These are phyloP conservation scores for Vigna angularis DNA, from an alignment of 306 rosid species.

Conservation along the genomic window DNA sequence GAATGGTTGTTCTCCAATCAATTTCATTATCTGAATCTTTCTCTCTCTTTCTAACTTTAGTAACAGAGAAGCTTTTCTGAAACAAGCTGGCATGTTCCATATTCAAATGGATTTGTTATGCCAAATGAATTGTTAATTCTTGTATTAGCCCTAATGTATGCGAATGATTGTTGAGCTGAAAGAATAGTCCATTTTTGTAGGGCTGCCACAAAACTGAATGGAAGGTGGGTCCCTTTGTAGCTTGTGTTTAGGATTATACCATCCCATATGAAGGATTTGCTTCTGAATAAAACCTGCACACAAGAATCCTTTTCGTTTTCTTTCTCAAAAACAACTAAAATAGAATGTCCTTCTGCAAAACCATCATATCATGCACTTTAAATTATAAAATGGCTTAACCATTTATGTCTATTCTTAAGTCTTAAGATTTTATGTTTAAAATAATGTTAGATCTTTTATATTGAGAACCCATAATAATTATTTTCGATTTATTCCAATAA, in stretches of 20 bases:
- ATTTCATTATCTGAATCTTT: conserved; percentile 16
- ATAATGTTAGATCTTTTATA: too few species aligned
- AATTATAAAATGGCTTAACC: background rate
- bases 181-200: conserved; percentile 28
- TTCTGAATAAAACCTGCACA: background rate
- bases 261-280: conserved; percentile 25
- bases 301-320: conserved; percentile 8
- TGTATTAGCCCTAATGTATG: conserved; percentile 26
- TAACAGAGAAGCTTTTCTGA: conserved; percentile 25
- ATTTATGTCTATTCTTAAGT: background rate
- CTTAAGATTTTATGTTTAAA: too few species aligned
- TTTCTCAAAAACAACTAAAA: background rate
- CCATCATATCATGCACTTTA: conserved; percentile 6
- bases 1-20: conserved; percentile 40
- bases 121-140: conserved; percentile 42
- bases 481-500: too few species aligned
- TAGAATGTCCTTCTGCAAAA: conserved; percentile 30
- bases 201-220: background rate
- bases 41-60: conserved; percentile 32
- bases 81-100: conserved; percentile 45
- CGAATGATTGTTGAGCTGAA: conserved; percentile 25
- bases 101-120: conserved; percentile 29
- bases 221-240: conserved; percentile 44
- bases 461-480: too few species aligned
- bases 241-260: conserved; percentile 39